A percentile compares a stretch with the other conserved stretches of the same genome.
Evolutionary conservation across 2,329 filamentous ascomycete genomes (phyloP).

Genomic region (Plenodomus lindquistii): DNA sequence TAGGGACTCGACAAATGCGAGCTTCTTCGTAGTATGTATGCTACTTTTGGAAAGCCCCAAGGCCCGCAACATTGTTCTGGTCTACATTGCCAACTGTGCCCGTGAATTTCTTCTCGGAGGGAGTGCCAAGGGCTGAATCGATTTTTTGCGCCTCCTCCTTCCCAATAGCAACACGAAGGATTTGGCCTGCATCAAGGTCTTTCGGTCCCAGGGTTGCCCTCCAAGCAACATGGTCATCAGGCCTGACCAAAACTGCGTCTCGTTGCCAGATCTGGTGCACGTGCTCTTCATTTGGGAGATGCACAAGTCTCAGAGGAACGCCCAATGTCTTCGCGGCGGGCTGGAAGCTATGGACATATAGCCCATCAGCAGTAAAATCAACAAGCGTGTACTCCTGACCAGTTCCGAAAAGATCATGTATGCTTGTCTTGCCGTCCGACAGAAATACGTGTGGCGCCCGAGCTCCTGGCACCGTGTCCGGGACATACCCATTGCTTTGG

Average conservation of each 20-base stretch:
- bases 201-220: neutral
- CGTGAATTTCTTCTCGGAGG: neutral
- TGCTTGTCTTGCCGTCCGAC: constrained; percentile 27
- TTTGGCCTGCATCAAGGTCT: neutral
- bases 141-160: neutral
- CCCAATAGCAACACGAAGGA: neutral
- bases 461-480: constrained; percentile 36
- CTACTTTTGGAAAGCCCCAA: constrained; percentile 1
- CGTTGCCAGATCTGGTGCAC: constrained; percentile 26
- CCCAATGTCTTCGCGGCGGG: constrained; percentile 2
- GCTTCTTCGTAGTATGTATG: neutral
- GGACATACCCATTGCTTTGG: constrained; percentile 19
- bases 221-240: constrained; percentile 38
- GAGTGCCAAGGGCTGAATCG: neutral
- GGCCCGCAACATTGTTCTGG: neutral
- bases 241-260: constrained; percentile 30
- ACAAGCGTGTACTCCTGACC: constrained; percentile 25
- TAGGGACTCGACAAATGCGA: too few species aligned
- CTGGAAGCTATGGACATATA: neutral
- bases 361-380: constrained; percentile 13
- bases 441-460: constrained; percentile 40
- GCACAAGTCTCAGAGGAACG: constrained; percentile 20
- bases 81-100: constrained; percentile 1
- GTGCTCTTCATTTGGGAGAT: constrained; percentile 20
- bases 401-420: constrained; percentile 30